Evolutionary conservation across 2,329 filamentous ascomycete species (phyloP).

Genomic region (Bipolaris gigantea): DNA sequence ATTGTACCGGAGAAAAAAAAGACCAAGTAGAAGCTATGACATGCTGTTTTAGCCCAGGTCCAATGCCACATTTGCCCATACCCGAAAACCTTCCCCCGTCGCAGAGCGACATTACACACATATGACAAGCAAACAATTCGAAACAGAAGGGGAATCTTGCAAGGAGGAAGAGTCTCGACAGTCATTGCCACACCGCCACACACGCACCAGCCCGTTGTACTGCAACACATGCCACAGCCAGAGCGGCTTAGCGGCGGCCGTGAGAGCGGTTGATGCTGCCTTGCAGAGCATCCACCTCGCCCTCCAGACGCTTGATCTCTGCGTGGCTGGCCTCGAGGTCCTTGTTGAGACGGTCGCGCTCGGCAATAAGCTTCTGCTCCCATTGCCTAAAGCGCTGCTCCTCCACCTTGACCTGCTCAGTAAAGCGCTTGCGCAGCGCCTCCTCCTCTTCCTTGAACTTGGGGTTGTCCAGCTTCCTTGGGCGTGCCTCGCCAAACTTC

Average conservation of each 20-base stretch:
- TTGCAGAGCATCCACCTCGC: constrained; percentile 91
- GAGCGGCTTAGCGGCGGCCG: constrained; percentile 72
- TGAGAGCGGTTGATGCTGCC: constrained; percentile 87
- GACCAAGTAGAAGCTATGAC: constrained; percentile 23
- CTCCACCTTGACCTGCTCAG: constrained; percentile 99
- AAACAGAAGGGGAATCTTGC: constrained; percentile 46
- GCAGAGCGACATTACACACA: constrained; percentile 48
- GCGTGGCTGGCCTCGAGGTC: constrained; percentile 98
- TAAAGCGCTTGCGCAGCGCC: constrained; percentile 96
- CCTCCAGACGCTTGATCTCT: constrained; percentile 83
- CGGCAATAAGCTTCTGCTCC: constrained; percentile 99
- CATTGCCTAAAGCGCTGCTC: constrained; percentile 98
- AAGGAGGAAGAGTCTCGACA: constrained; percentile 36
- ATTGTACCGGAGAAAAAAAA: constrained; percentile 10
- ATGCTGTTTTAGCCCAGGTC: constrained; percentile 16
- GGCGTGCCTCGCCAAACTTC: constrained; percentile 97
- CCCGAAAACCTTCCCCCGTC: constrained; percentile 18
- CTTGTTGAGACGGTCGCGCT: constrained; percentile 99
- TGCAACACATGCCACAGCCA: no score
- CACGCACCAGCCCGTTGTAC: background rate
- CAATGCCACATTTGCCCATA: constrained; percentile 5
- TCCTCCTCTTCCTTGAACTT: constrained; percentile 99
- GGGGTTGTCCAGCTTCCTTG: constrained; percentile 98
- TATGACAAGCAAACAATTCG: constrained; percentile 33
- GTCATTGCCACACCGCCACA: constrained; percentile 9